Conservation (phyloP, 495 filamentous ascomycete genomes). For the Hyphodiscus hymeniophilus region DNA sequence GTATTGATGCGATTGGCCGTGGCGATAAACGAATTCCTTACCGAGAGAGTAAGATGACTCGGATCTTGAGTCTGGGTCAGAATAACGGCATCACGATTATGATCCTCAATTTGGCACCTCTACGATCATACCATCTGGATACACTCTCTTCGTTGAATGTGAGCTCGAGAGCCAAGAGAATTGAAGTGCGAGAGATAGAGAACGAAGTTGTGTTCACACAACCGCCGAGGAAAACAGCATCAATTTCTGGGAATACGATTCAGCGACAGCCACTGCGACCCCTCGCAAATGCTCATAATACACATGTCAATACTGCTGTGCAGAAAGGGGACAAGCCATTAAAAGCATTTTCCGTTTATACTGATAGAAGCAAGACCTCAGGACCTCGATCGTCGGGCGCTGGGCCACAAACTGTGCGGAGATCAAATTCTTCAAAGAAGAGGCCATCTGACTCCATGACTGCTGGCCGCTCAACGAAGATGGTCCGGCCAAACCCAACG, state of each 20-base stretch:
- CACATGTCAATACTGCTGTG: conserved; percentile 48
- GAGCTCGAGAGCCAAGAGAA: conserved; percentile 91
- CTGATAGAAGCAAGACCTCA: conserved; percentile 53
- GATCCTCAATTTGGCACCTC: conserved; percentile 88
- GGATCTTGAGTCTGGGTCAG: conserved; percentile 86
- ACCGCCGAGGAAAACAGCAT: conserved; percentile 44
- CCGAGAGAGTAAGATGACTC: conserved; percentile 92
- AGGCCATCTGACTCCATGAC: conserved; percentile 31
- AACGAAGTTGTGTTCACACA: conserved; percentile 83
- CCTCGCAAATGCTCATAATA: conserved; percentile 54
- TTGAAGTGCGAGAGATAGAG: conserved; percentile 89
- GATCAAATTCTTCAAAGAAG: conserved; percentile 33
- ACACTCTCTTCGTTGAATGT: conserved; percentile 92
- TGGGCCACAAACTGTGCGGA: conserved; percentile 30
- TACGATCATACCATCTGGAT: conserved; percentile 84
- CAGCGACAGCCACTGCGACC: conserved; percentile 71
- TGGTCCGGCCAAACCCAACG: conserved; percentile 27
- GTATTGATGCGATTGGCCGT: conserved; percentile 81
- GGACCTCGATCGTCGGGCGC: conserved; percentile 20
- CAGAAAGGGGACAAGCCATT: conserved; percentile 53
- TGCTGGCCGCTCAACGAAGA: conserved; percentile 32
- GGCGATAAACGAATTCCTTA: conserved; percentile 73
- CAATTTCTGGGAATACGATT: conserved; percentile 37
- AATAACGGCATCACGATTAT: conserved; percentile 94
- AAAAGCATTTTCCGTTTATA: conserved; percentile 77